Percentiles rank a stretch among this genome's conserved stretches.
These are phyloP conservation scores for Euphorbia schlechtendalii DNA, from an alignment of 441 rosid genomes.

Conservation along the genomic window DNA sequence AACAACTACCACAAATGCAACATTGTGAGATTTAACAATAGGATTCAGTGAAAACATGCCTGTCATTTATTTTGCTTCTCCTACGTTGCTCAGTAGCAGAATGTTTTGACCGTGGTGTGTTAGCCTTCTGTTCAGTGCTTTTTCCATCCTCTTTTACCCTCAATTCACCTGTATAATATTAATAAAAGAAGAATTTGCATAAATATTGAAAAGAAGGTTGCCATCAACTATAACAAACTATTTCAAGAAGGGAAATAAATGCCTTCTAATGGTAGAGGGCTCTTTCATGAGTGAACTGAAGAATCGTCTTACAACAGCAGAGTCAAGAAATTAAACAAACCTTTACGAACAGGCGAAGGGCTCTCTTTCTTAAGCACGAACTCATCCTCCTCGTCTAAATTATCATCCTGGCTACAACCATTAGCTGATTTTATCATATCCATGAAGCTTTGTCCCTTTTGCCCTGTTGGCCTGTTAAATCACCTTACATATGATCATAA, in stretches of 20 bases:
- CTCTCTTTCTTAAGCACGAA: conserved; percentile 59
- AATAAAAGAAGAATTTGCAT: not conserved
- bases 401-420: conserved; percentile 53
- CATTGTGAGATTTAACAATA: not conserved
- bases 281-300: too few species aligned
- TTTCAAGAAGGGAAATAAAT: not conserved
- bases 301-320: too few species aligned
- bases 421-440: conserved; percentile 87
- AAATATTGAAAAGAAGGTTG: not conserved
- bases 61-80: conserved; percentile 94
- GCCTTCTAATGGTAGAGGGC: too few species aligned
- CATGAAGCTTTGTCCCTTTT: conserved; percentile 72
- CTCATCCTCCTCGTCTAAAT: conserved; percentile 57
- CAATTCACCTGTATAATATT: conserved; percentile 50
- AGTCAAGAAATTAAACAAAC: conserved; percentile 23
- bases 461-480: conserved; percentile 48
- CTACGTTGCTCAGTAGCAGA: conserved; percentile 95
- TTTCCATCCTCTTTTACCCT: conserved; percentile 61
- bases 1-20: too few species aligned
- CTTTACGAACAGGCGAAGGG: conserved; percentile 48
- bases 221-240: not conserved
- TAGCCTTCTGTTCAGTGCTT: conserved; percentile 63
- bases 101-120: conserved; percentile 90
- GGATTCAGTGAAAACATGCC: conserved; percentile 32
- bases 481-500: too few species aligned